Percentiles rank a stretch among this genome's conserved stretches.
Conservation (phyloP, 192 early-diverging fungal species). For the Coemansia sp. region DNA sequence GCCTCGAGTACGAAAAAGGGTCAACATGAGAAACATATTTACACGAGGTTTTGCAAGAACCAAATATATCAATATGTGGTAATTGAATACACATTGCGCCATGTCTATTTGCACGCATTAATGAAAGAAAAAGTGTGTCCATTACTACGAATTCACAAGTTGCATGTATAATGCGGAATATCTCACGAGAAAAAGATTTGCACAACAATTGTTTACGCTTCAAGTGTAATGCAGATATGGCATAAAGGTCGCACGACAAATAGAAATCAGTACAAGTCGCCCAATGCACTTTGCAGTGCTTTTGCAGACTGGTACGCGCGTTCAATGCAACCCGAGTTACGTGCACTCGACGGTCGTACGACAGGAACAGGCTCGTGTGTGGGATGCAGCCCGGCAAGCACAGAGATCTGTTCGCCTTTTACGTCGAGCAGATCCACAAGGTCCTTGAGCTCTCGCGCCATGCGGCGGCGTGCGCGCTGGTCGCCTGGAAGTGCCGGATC, state of each 20-base stretch:
- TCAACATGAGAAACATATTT: too few species aligned
- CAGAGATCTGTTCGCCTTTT: conserved; percentile 54
- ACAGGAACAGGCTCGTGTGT: not conserved
- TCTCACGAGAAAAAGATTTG: too few species aligned
- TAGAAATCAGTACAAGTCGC: conserved; percentile 29
- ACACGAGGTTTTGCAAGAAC: too few species aligned
- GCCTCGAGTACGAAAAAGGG: too few species aligned
- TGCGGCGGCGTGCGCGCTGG: conserved; percentile 27
- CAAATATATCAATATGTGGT: too few species aligned
- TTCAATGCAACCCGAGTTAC: conserved; percentile 8
- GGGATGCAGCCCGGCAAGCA: conserved; percentile 38
- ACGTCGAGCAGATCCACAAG: conserved; percentile 50
- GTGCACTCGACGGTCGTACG: too few species aligned
- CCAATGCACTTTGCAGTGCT: conserved; percentile 44
- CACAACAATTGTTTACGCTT: too few species aligned
- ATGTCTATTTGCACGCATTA: too few species aligned
- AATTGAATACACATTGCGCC: too few species aligned
- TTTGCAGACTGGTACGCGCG: conserved; percentile 35
- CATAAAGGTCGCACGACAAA: not conserved
- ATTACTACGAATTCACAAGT: too few species aligned
- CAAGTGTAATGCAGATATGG: not conserved
- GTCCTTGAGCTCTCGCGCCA: conserved; percentile 51
- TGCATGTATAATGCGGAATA: too few species aligned
- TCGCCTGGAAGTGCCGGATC: conserved; percentile 22
- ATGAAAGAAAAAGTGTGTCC: too few species aligned